Evolutionary conservation across 768 basidiomycete species (phyloP).

Genomic region (Amanita pallidorosea): DNA sequence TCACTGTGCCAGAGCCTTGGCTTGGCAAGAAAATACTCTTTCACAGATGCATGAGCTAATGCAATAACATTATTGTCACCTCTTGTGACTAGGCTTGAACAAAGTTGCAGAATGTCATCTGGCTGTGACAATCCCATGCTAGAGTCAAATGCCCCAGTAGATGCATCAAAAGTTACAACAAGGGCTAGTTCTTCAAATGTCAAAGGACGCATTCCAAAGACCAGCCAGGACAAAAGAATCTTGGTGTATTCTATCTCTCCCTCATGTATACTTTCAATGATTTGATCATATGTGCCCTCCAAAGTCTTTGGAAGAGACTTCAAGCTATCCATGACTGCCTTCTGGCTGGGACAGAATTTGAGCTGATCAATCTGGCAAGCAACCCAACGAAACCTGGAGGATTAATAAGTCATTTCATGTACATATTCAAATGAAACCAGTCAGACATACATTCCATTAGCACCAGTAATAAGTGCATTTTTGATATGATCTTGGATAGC

Average conservation of each 20-base stretch:
- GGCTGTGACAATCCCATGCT: not conserved
- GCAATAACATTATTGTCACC: not conserved
- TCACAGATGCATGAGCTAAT: conserved; percentile 1
- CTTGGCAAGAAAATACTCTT: not conserved
- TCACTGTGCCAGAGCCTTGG: not conserved
- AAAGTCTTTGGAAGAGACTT: not conserved
- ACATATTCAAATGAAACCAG: not conserved
- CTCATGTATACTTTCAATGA: not conserved
- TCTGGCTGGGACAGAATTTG: not conserved
- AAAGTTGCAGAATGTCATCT: not conserved
- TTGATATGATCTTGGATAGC: not conserved
- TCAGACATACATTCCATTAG: conserved; percentile 1
- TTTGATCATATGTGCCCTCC: conserved; percentile 1
- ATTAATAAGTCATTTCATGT: not conserved
- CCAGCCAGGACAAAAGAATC: not conserved
- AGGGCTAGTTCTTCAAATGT: not conserved
- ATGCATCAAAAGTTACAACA: not conserved
- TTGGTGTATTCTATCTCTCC: not conserved
- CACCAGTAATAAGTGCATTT: not conserved
- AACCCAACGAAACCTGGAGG: not conserved
- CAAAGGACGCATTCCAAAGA: not conserved
- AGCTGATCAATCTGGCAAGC: not conserved
- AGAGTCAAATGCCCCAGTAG: not conserved
- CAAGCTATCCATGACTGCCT: not conserved
- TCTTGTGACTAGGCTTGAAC: conserved; percentile 1